Conservation (phyloP, 176 grass and related monocot species). For the Oryza meyeriana region DNA sequence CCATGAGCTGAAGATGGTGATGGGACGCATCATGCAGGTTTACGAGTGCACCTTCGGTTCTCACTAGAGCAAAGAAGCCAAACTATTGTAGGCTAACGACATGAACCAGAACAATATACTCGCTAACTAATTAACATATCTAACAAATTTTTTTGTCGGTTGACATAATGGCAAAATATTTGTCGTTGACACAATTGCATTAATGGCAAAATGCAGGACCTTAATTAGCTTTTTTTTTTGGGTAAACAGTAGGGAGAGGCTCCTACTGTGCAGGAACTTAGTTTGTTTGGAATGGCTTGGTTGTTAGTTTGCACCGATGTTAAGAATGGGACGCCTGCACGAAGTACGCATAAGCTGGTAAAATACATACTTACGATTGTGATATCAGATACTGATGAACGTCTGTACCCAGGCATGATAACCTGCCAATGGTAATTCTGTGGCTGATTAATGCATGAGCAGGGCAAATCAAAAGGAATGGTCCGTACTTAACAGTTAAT, state of each 20-base stretch:
- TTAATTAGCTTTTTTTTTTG: not conserved
- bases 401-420: not conserved
- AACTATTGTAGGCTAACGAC: not conserved
- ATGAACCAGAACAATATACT: not conserved
- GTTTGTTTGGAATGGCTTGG: not conserved
- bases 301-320: not conserved
- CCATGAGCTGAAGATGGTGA: not conserved
- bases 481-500: not conserved
- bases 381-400: not conserved
- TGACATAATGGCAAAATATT: not conserved
- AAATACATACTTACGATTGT: not conserved
- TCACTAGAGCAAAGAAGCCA: not conserved
- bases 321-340: not conserved
- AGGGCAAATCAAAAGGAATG: not conserved
- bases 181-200: no score
- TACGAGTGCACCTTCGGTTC: not conserved
- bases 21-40: not conserved
- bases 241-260: no score
- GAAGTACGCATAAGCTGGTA: not conserved
- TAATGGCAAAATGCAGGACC: not conserved
- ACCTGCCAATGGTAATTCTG: not conserved
- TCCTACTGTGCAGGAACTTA: no score
- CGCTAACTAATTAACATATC: not conserved
- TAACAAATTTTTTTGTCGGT: not conserved
- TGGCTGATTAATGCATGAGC: conserved; percentile 4